phyloP scores from a whole-genome alignment of 139 green algal genomes.

The Chlamydomonas sp. region DNA sequence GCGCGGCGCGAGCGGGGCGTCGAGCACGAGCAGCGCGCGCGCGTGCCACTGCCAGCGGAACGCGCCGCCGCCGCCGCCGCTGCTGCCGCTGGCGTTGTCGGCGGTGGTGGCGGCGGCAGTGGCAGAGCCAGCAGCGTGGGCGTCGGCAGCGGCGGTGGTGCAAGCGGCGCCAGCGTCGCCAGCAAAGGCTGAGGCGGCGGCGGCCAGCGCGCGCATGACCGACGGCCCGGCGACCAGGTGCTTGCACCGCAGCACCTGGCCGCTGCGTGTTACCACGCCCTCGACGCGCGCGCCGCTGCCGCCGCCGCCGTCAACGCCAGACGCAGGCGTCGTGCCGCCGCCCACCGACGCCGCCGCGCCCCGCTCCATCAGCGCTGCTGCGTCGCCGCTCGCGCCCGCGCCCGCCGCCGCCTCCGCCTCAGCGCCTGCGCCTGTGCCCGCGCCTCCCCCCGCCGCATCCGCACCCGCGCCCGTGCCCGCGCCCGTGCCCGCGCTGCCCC shows the following conservation, averaged over 20 bases:
- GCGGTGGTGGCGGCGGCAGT: not conserved
- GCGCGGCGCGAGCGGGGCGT: slow-evolving; percentile 1
- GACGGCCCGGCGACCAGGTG: not conserved
- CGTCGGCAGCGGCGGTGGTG: not conserved
- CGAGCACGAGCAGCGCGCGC: slow-evolving; percentile 6
- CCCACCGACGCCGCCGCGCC: no score
- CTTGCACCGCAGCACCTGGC: slow-evolving; percentile 11
- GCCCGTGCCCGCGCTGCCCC: no score
- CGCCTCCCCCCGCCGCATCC: not conserved
- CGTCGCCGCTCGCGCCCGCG: no score
- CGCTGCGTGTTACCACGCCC: not conserved
- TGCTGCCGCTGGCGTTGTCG: not conserved
- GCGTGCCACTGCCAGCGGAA: no score
- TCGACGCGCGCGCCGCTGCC: not conserved
- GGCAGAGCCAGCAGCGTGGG: not conserved
- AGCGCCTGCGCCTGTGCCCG: not conserved
- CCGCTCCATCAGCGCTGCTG: no score
- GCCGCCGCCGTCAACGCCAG: not conserved
- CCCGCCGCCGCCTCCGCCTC: not conserved
- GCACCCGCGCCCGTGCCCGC: not conserved
- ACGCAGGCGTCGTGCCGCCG: no score
- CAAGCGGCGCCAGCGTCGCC: no score
- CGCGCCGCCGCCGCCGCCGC: no score
- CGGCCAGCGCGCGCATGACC: not conserved
- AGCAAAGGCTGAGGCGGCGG: no score